Base-by-base conservation (phyloP, 768 basidiomycete species). In the Sporobolomyces phaffii region DNA sequence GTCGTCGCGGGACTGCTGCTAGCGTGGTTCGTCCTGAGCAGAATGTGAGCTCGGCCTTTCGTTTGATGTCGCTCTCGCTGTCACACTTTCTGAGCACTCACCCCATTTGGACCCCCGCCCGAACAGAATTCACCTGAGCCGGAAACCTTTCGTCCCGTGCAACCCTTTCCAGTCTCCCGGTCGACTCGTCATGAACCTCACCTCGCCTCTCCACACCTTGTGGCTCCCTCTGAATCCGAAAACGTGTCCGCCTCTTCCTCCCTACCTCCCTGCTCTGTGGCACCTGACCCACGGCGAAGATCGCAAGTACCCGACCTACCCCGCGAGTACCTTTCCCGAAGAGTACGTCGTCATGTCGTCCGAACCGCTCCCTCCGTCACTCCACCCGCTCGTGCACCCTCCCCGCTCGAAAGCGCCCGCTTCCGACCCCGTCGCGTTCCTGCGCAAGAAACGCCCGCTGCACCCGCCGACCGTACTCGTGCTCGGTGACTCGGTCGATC, bases 401-500 rank as follows among this genome's bases (percentile, higher is more conserved):
- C 28, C 33, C 13, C 1, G 50, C 17, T 6, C 48, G 29, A 38
- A 20, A 3, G 9, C 47, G 14, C 20, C 34, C 33, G 13, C 8
- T 22, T 17, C 33, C 31, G 70, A 68, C 26, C 60, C 70, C 2
- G 61, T 72, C 53, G 22, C 59, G 15, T 72, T 68, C 60, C 63
- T 72, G 14, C 70, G 65, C 28, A 58, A 49, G 34, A 31, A 41
- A 5, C 65, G 65, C 0, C 22, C 6, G 0, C n/a, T 36, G 17
- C 41, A 57, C 8, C 65, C 70, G 20, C 70, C 70, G 1, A 72
- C 70, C 9, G 50, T 72, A 26, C 62, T 72, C 49, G 26, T 72
- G 38, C 28, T 72, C 24, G 70, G 70, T 53, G 70, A 72, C 26
- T 72, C 70, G 22, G 70, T 72, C 50, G 70, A 72, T 50, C 62